Evolutionary conservation across 2,329 filamentous ascomycete species (phyloP), one percentile per base, ranked within the genome.

Genomic region (Nannizziopsis arthrosporioides): DNA sequence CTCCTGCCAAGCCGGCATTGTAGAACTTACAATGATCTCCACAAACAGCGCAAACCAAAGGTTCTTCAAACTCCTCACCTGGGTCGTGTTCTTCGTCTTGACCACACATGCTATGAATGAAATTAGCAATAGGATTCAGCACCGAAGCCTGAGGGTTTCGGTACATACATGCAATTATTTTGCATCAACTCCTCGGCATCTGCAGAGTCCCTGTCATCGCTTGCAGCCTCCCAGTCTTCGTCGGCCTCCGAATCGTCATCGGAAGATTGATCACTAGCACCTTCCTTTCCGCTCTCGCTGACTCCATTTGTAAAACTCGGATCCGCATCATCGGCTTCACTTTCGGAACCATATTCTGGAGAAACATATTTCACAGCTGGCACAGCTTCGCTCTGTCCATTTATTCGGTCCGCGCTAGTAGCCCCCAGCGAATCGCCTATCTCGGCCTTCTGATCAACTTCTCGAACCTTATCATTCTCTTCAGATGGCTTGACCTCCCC

Each of bases 71-170:
- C 54, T 89, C 85, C 55, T 85, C 84, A 54, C 77, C 81, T 1
- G 85, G 85, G 57, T 90, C 86, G 54, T 90, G 75, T 47, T 92
- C 84, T 67, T 93, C 86, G 55, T 85, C 81, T 62, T 86, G 76
- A 49, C 81, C 80, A 68, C 89, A 95, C 59, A 90, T 93, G 55
- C 87, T 84, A 68, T 65, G 73, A 46, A 10, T 17, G 7, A 27
- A 27, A 32, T 42, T 27, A 44, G 41, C 19, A 43, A 22, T 18
- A 7, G n/a, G 3, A 6, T 32, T 39, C 38, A 7, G 3, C 9
- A 22, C 10, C 12, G 32, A 19, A 39, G 22, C 22, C 12, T 34
- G 17, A 43, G 19, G 18, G 27, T 48, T 1, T 3, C 11, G 36
- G 31, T 12, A 63, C 58, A 71, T 68, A 83, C 80, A 82, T 73